A percentile compares a stretch with the other conserved stretches of the same genome.
phyloP scores from a whole-genome alignment of 2,329 filamentous ascomycete genomes.

The Cercospora sojina region DNA sequence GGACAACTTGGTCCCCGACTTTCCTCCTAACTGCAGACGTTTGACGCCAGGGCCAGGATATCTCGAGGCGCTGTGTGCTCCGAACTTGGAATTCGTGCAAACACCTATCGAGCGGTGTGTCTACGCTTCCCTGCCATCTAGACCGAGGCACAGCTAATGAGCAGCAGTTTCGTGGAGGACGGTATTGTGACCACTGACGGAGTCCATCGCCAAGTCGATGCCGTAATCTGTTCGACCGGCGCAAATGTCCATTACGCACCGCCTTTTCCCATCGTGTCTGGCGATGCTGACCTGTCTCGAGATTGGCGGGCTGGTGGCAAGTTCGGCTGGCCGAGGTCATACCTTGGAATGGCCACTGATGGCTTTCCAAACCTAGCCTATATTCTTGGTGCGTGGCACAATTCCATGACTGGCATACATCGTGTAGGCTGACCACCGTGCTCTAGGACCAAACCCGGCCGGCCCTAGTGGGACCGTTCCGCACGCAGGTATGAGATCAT shows the following conservation, averaged over 20 bases:
- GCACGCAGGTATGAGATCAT: constrained; percentile 45
- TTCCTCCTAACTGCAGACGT: constrained; percentile 49
- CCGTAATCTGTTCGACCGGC: constrained; percentile 49
- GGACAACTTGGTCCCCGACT: constrained; percentile 44
- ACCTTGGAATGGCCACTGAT: constrained; percentile 31
- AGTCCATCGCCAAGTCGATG: constrained; percentile 40
- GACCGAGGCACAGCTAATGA: neutral
- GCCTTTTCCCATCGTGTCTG: constrained; percentile 34
- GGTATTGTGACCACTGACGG: constrained; percentile 45
- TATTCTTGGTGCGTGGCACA: constrained; percentile 24
- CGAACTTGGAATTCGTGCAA: constrained; percentile 49
- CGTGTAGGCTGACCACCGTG: neutral
- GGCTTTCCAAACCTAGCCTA: constrained; percentile 31
- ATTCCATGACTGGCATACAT: neutral
- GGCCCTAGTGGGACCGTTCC: constrained; percentile 26
- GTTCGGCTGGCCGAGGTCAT: constrained; percentile 35
- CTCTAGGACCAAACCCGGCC: constrained; percentile 25
- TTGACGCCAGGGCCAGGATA: constrained; percentile 53
- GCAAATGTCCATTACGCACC: constrained; percentile 39
- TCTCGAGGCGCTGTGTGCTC: constrained; percentile 49
- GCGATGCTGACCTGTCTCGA: constrained; percentile 29
- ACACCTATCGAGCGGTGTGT: constrained; percentile 39
- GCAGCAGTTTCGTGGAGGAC: constrained; percentile 37
- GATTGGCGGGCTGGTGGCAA: constrained; percentile 40
- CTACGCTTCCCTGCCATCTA: neutral